Evolutionary conservation across 768 basidiomycete genomes (phyloP).

Genomic region (Epithele typhae): DNA sequence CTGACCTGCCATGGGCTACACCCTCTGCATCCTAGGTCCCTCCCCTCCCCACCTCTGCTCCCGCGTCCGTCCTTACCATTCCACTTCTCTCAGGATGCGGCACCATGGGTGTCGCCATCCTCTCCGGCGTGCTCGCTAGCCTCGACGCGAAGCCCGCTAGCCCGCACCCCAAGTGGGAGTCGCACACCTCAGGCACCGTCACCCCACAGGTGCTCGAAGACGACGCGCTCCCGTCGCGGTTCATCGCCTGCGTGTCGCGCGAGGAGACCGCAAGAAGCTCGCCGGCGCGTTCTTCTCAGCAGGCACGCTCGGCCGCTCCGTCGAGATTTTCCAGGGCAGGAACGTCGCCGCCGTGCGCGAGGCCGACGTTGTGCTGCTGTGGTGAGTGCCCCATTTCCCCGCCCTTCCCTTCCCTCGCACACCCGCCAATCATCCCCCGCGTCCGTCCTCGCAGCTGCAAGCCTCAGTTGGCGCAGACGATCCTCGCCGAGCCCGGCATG

Average conservation of each 20-base stretch:
- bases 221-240: constrained; percentile 69
- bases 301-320: constrained; percentile 54
- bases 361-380: constrained; percentile 84
- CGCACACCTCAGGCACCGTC: constrained; percentile 66
- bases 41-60: constrained; percentile 8
- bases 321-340: constrained; percentile 64
- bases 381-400: constrained; percentile 45
- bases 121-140: constrained; percentile 87
- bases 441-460: constrained; percentile 65
- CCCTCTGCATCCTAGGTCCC: constrained; percentile 79
- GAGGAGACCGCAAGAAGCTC: constrained; percentile 71
- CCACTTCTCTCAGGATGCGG: constrained; percentile 80
- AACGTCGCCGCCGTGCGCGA: constrained; percentile 71
- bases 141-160: constrained; percentile 46
- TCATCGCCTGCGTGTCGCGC: constrained; percentile 84
- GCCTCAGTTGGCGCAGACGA: constrained; percentile 76
- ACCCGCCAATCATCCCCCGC: neutral
- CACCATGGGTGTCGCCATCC: constrained; percentile 95
- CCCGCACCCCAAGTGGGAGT: constrained; percentile 52
- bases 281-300: constrained; percentile 53
- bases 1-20: constrained; percentile 74
- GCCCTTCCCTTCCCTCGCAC: neutral
- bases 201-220: constrained; percentile 60
- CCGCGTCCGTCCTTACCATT: constrained; percentile 14
- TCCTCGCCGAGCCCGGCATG: constrained; percentile 74